These are phyloP conservation scores for Dactylellina haptotyla DNA, from an alignment of 2,329 filamentous ascomycete species.

Conservation along the genomic window DNA sequence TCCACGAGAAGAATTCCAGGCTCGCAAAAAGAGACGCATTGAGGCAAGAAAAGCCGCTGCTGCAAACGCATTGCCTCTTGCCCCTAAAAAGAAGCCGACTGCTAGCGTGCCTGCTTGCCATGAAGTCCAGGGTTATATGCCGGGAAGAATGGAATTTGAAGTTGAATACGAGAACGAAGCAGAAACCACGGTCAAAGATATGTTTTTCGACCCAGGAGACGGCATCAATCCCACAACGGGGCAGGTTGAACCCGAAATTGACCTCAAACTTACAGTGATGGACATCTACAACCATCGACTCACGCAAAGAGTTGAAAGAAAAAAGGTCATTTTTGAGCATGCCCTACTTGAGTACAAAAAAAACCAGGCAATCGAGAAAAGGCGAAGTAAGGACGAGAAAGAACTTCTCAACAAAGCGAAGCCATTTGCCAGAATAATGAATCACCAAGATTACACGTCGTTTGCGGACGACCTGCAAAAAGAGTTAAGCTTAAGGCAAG, in stretches of 20 bases:
- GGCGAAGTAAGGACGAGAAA: slow-evolving; percentile 91
- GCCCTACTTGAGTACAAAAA: slow-evolving; percentile 92
- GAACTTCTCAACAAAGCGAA: slow-evolving; percentile 93
- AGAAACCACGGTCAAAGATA: slow-evolving; percentile 96
- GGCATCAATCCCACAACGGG: slow-evolving; percentile 85
- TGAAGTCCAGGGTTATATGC: slow-evolving; percentile 99
- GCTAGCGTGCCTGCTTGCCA: slow-evolving; percentile 95
- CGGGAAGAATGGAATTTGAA: slow-evolving; percentile 94
- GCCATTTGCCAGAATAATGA: slow-evolving; percentile 97
- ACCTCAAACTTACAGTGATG: slow-evolving; percentile 97
- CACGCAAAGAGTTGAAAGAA: slow-evolving; percentile 89
- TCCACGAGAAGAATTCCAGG: slow-evolving; percentile 90
- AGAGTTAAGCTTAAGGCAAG: slow-evolving; percentile 88
- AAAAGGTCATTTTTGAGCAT: slow-evolving; percentile 97
- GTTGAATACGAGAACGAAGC: slow-evolving; percentile 98
- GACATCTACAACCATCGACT: slow-evolving; percentile 95
- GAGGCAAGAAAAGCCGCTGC: slow-evolving; percentile 88
- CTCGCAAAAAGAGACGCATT: slow-evolving; percentile 89
- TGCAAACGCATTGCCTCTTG: slow-evolving; percentile 82
- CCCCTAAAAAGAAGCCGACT: slow-evolving; percentile 94
- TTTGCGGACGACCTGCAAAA: slow-evolving; percentile 87
- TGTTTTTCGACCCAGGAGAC: slow-evolving; percentile 97
- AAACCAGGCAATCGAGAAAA: slow-evolving; percentile 89
- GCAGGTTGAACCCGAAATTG: slow-evolving; percentile 92
- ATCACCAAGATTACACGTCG: slow-evolving; percentile 85